Base-by-base conservation (phyloP, 805 yeast genomes). In the Maudiozyma turicensis region DNA sequence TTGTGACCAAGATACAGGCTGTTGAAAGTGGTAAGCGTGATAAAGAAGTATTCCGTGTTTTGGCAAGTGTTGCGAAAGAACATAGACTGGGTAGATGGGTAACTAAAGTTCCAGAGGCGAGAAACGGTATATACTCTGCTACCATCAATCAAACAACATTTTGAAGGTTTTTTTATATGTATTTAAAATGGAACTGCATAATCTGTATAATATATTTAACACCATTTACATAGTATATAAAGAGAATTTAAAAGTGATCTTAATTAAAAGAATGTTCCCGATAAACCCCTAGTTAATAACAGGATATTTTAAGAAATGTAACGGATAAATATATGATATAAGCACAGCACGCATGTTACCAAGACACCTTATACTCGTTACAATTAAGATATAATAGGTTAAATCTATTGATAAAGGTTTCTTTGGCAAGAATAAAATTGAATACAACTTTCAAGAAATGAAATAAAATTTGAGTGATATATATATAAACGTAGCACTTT, bases 31-130 rank as follows among this genome's bases (percentile, higher is more conserved):
- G 79, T 29, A 79, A 76, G 50, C 72, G 75, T 42, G 74, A 75
- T 32, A 73, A 74, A 48, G 76, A 74, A 48, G 72, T 75, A 45
- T 63, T 80, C 45, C 74, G 80, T 54, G 68, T 88, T 9, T 70
- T 78, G 54, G 91, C 85, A 0, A 73, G 87, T 37, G 72, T 86
- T 5, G 78, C 91, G 40, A 87, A 90, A 66, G 96, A 91, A 67
- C 95, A 85, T 61, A 80, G 84, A 62, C 72, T 86, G 50, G 97
- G 96, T 38, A 81, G 97, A 63, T 90, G 96, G 96, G 66, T 81
- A 29, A 72, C 75, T 43, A 72, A 77, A 48, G 72, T 76, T 37
- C 72, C 73, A 29, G 86, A 86, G 7, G 83, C 84, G 32, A 78
- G 91, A 65, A 87, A 86, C 67, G 87, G 87, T 50, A 72, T 87